phyloP scores from a whole-genome alignment of 2,329 filamentous ascomycete genomes.

The Phaeosphaeriaceae sp. region DNA sequence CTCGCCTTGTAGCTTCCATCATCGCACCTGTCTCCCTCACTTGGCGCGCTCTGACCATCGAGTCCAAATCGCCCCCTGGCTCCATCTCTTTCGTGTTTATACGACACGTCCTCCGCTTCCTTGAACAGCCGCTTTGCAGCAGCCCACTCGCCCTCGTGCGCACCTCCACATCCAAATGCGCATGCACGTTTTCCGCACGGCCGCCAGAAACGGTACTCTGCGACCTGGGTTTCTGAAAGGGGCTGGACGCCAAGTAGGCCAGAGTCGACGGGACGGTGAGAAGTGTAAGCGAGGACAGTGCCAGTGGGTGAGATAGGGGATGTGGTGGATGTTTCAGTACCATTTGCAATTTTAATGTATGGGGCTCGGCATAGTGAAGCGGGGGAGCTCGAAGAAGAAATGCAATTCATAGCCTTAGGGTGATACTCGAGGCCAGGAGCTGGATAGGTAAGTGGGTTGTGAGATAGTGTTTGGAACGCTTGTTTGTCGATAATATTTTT shows the following conservation, averaged over 20 bases:
- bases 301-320: conserved; percentile 36
- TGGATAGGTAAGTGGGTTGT: conserved; percentile 1
- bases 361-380: conserved; percentile 4
- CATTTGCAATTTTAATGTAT: conserved; percentile 38
- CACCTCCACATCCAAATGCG: conserved; percentile 41
- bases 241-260: conserved; percentile 40
- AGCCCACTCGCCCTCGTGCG: conserved; percentile 32
- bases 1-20: conserved; percentile 6
- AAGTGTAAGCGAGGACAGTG: conserved; percentile 39
- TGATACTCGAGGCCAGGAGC: neutral
- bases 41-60: conserved; percentile 5
- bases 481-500: conserved; percentile 29
- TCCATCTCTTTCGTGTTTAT: neutral
- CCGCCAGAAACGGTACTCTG: conserved; percentile 47
- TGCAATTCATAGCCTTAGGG: conserved; percentile 3
- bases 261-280: conserved; percentile 32
- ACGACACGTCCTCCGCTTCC: conserved; percentile 26
- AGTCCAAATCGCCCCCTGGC: neutral
- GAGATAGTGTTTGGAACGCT: conserved; percentile 14
- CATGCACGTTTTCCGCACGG: conserved; percentile 39
- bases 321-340: conserved; percentile 26
- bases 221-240: conserved; percentile 41
- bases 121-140: conserved; percentile 42
- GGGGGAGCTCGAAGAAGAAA: conserved; percentile 1
- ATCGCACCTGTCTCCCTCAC: neutral